phyloP scores from a whole-genome alignment of 768 basidiomycete genomes.

The Chalciporus chontae region DNA sequence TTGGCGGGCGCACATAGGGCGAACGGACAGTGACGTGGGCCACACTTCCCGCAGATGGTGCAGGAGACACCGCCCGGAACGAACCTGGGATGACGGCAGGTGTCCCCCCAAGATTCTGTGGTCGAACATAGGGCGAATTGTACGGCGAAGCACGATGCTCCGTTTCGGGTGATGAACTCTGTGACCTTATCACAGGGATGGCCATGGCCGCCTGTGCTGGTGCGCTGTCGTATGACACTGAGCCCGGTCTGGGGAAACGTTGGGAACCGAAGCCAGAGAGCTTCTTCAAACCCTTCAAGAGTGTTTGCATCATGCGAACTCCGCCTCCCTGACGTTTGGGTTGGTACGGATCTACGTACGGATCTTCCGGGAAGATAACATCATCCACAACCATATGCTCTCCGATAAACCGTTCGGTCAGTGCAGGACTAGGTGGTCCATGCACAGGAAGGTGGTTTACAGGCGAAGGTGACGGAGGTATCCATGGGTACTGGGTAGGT shows the following conservation, averaged over 20 bases:
- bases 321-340: constrained; percentile 8
- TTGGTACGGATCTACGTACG: constrained; percentile 2
- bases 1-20: constrained; percentile 9
- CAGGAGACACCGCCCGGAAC: constrained; percentile 2
- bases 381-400: constrained; percentile 30
- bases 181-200: not conserved
- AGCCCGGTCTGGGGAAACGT: not conserved
- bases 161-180: constrained; percentile 13
- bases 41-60: not conserved
- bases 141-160: constrained; percentile 18
- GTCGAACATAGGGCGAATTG: constrained; percentile 14
- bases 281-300: constrained; percentile 35
- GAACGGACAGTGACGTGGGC: constrained; percentile 1
- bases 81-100: constrained; percentile 1
- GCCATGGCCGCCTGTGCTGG: not conserved
- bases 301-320: constrained; percentile 23
- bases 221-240: constrained; percentile 1
- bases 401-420: constrained; percentile 20
- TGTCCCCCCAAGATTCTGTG: not conserved
- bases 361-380: not conserved
- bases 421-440: constrained; percentile 19
- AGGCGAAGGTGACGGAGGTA: constrained; percentile 7
- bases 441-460: constrained; percentile 9
- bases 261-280: constrained; percentile 19
- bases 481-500: constrained; percentile 6